A percentile compares a stretch with the other conserved stretches of the same genome.
Conservation (phyloP, 768 basidiomycete species). For the Myochromella boudieri region DNA sequence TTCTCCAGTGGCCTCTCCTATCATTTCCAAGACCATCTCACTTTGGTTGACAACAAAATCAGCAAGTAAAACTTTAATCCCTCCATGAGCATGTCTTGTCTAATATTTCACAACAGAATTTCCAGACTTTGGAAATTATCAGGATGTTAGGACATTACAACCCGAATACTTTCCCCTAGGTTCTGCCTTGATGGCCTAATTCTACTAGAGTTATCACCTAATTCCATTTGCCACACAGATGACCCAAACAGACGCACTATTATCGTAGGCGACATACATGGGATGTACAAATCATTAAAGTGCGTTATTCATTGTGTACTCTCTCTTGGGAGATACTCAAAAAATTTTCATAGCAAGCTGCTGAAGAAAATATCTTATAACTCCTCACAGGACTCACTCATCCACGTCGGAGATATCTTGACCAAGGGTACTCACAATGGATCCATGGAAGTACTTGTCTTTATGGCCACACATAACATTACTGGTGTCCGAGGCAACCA, state of each 20-base stretch:
- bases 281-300: constrained; percentile 69
- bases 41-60: not conserved
- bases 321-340: constrained; percentile 2
- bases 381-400: constrained; percentile 59
- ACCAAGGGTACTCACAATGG: constrained; percentile 63
- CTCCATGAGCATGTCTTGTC: too few species aligned
- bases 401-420: constrained; percentile 84
- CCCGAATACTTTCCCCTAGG: constrained; percentile 54
- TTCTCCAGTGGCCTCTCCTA: constrained; percentile 33
- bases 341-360: constrained; percentile 49
- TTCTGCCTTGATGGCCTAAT: constrained; percentile 23
- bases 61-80: too few species aligned
- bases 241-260: constrained; percentile 58
- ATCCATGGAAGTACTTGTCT: constrained; percentile 64
- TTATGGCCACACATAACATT: constrained; percentile 61
- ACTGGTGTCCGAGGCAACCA: constrained; percentile 92
- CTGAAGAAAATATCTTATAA: constrained; percentile 62
- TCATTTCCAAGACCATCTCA: constrained; percentile 1
- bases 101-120: constrained; percentile 28
- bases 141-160: constrained; percentile 39
- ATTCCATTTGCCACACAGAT: constrained; percentile 32
- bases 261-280: constrained; percentile 88
- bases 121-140: constrained; percentile 61
- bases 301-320: constrained; percentile 31
- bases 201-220: not conserved